phyloP scores from a whole-genome alignment of 495 filamentous ascomycete species.

The Aspergillus steynii region DNA sequence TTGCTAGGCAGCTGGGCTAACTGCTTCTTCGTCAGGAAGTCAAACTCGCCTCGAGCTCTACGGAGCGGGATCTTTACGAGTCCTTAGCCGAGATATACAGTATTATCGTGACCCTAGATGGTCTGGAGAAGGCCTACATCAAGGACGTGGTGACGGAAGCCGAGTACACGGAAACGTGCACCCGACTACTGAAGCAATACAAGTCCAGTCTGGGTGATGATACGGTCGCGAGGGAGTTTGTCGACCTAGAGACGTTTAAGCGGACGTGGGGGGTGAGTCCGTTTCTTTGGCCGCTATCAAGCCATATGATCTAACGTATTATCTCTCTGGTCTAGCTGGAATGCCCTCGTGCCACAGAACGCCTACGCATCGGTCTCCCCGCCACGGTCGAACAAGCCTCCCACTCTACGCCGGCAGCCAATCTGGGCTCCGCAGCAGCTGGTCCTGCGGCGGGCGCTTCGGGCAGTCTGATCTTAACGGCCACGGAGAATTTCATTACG shows the following conservation, averaged over 20 bases:
- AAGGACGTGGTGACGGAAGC: conserved; percentile 90
- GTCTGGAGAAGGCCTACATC: conserved; percentile 93
- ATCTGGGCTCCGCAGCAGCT: conserved; percentile 42
- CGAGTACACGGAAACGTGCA: conserved; percentile 95
- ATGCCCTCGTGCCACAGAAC: conserved; percentile 89
- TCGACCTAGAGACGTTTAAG: conserved; percentile 92
- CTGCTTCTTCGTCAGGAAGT: conserved; percentile 65
- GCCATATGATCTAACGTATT: conserved; percentile 6
- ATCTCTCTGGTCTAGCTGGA: conserved; percentile 63
- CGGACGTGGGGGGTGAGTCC: conserved; percentile 78
- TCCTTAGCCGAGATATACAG: conserved; percentile 97
- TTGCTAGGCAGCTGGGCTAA: conserved; percentile 23
- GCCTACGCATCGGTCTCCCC: conserved; percentile 84
- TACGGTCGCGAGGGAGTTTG: conserved; percentile 77
- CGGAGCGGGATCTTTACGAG: conserved; percentile 90
- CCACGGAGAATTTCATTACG: conserved; percentile 97
- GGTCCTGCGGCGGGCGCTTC: conserved; percentile 53
- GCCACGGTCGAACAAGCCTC: conserved; percentile 61
- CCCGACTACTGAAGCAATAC: conserved; percentile 92
- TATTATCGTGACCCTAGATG: conserved; percentile 93
- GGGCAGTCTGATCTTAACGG: conserved; percentile 75
- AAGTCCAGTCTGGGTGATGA: conserved; percentile 90
- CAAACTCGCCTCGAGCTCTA: conserved; percentile 79
- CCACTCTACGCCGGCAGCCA: conserved; percentile 39
- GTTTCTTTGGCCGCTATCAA: background rate